Percentiles rank a stretch among this genome's conserved stretches.
These are phyloP conservation scores for Pseudomicrostroma phylloplanum DNA, from an alignment of 1,284 basidiomycete genomes.

Conservation along the genomic window DNA sequence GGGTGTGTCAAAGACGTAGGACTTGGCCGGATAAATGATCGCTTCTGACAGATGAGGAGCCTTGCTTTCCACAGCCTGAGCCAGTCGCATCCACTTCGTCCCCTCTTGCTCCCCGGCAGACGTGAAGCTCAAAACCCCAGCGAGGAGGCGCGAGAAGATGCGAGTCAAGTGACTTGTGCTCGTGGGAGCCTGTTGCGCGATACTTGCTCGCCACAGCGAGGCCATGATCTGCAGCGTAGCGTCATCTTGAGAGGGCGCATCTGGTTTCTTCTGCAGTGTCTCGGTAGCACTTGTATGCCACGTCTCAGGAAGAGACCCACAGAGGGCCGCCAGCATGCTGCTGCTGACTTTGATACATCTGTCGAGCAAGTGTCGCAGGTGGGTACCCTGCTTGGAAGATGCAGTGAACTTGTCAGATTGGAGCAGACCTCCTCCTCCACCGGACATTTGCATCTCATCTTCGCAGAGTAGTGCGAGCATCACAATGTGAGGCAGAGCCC, in stretches of 20 bases:
- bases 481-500: slow-evolving; percentile 56
- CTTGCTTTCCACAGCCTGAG: slow-evolving; percentile 18
- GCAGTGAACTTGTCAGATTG: slow-evolving; percentile 44
- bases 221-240: background rate
- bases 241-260: slow-evolving; percentile 4
- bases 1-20: slow-evolving; percentile 47
- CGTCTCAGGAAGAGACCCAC: background rate
- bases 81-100: slow-evolving; percentile 39
- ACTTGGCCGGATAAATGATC: slow-evolving; percentile 25
- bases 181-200: background rate
- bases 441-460: slow-evolving; percentile 51
- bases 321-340: slow-evolving; percentile 22
- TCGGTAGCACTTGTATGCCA: slow-evolving; percentile 14
- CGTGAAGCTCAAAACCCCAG: slow-evolving; percentile 38
- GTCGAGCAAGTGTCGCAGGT: slow-evolving; percentile 11
- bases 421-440: slow-evolving; percentile 41
- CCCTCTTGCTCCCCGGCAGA: slow-evolving; percentile 27
- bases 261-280: background rate
- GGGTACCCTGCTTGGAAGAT: too few species aligned
- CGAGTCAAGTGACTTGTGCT: slow-evolving; percentile 21
- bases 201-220: background rate
- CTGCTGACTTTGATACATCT: slow-evolving; percentile 18
- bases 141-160: slow-evolving; percentile 36
- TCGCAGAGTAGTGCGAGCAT: slow-evolving; percentile 47
- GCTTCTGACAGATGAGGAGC: slow-evolving; percentile 21